Percentiles rank a stretch among this genome's conserved stretches.
These are phyloP conservation scores for Zopfia rhizophila DNA, from an alignment of 2,329 filamentous ascomycete species.

Conservation along the genomic window DNA sequence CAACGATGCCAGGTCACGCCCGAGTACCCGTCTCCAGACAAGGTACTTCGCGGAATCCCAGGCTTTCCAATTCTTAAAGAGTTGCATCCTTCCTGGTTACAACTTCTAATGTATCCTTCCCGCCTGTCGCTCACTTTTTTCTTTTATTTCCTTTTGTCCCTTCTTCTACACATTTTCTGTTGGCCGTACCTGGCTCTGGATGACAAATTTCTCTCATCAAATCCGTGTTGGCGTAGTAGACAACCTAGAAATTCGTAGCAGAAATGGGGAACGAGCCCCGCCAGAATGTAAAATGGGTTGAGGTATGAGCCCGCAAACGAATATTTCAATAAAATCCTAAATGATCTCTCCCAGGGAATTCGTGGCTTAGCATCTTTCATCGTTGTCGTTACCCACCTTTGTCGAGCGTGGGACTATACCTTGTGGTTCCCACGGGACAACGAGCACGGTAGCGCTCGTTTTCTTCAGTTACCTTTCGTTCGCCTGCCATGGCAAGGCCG, in stretches of 20 bases:
- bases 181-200: no score
- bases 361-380: constrained; percentile 65
- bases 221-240: no score
- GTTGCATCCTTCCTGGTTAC: no score
- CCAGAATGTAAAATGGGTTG: constrained; percentile 54
- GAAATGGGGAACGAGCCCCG: constrained; percentile 43
- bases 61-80: no score
- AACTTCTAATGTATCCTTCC: no score
- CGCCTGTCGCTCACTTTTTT: no score
- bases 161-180: no score
- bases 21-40: constrained; percentile 48
- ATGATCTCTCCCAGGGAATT: constrained; percentile 54
- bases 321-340: constrained; percentile 2
- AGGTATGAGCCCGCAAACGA: constrained; percentile 39
- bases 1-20: constrained; percentile 14
- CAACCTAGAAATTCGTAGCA: constrained; percentile 18
- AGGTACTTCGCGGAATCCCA: constrained; percentile 42
- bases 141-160: no score
- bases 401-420: constrained; percentile 63
- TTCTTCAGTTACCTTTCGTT: constrained; percentile 64
- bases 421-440: constrained; percentile 61
- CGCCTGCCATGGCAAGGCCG: constrained; percentile 66
- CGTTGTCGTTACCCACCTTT: constrained; percentile 64
- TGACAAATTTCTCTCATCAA: no score
- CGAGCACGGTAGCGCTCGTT: constrained; percentile 54